A percentile compares a stretch with the other conserved stretches of the same genome.
These are phyloP conservation scores for Amphicarpaea edgeworthii DNA, from an alignment of 306 rosid species.

Conservation along the genomic window DNA sequence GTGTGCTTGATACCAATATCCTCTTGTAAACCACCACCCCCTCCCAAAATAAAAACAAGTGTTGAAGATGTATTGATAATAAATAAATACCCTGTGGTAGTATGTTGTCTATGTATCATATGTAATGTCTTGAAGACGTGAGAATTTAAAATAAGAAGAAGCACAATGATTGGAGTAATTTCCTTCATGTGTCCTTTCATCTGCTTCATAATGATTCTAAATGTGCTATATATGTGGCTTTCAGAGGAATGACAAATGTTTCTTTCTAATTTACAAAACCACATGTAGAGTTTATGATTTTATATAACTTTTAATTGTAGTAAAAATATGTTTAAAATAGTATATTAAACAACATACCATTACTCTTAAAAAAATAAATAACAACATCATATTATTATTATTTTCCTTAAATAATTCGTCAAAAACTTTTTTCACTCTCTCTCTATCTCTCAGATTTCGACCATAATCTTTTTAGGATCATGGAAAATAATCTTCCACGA, in stretches of 20 bases:
- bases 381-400: too few relatives aligned
- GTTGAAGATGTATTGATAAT: constrained; percentile 27
- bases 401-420: too few relatives aligned
- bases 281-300: too few relatives aligned
- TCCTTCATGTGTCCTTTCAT: constrained; percentile 7
- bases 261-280: not conserved
- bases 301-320: too few relatives aligned
- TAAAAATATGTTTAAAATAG: too few relatives aligned
- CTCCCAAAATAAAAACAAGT: not conserved
- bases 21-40: not conserved
- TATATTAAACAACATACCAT: too few relatives aligned
- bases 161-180: constrained; percentile 32
- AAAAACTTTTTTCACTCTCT: too few relatives aligned
- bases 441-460: too few relatives aligned
- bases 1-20: constrained; percentile 21
- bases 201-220: constrained; percentile 2
- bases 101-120: constrained; percentile 37
- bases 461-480: too few relatives aligned
- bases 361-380: too few relatives aligned
- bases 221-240: constrained; percentile 13
- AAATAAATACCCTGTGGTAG: constrained; percentile 23
- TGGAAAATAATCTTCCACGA: too few relatives aligned
- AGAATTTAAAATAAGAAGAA: constrained; percentile 41
- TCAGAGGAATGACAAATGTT: constrained; percentile 2
- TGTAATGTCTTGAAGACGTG: constrained; percentile 44